These are phyloP conservation scores for Draba incana DNA, from an alignment of 345 rosid genomes.

Conservation along the genomic window DNA sequence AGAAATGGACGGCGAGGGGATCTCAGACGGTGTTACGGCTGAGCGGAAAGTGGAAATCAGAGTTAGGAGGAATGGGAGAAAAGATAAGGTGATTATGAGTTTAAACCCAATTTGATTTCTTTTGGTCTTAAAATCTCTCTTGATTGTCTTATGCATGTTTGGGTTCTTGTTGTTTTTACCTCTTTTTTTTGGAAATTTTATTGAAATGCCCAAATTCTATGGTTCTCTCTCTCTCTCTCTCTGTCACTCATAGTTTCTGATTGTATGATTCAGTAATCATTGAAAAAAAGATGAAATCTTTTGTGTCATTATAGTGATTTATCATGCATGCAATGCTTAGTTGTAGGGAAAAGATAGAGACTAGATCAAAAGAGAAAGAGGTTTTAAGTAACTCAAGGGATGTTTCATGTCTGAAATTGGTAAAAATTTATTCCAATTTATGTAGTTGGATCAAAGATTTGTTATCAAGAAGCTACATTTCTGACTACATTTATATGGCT, in stretches of 20 bases:
- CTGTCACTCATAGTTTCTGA: slow-evolving; percentile 1
- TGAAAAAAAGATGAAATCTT: slow-evolving; percentile 18
- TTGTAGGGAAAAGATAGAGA: slow-evolving; percentile 7
- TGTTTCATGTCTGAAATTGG: slow-evolving; percentile 8
- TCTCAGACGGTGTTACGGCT: slow-evolving; percentile 51
- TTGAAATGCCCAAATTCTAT: background rate
- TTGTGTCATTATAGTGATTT: background rate
- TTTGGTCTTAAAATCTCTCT: background rate
- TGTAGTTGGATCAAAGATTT: background rate
- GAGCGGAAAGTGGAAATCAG: slow-evolving; percentile 70
- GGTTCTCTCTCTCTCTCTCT: background rate
- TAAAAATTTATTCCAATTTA: background rate
- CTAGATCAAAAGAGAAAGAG: slow-evolving; percentile 6
- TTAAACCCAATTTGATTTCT: background rate
- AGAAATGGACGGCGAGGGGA: slow-evolving; percentile 33
- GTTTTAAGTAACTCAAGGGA: background rate
- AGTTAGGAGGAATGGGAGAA: slow-evolving; percentile 63
- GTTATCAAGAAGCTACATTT: slow-evolving; percentile 2
- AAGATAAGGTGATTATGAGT: slow-evolving; percentile 61
- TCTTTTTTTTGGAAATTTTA: slow-evolving; percentile 2
- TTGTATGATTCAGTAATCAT: background rate
- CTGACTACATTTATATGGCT: background rate
- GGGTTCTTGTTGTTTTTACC: slow-evolving; percentile 16
- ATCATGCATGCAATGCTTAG: slow-evolving; percentile 35
- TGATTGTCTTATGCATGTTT: slow-evolving; percentile 29